Evolutionary conservation across 106 monocot genomes (phyloP), one percentile per base, ranked within the genome.

Genomic region (Dioscorea dumetorum): DNA sequence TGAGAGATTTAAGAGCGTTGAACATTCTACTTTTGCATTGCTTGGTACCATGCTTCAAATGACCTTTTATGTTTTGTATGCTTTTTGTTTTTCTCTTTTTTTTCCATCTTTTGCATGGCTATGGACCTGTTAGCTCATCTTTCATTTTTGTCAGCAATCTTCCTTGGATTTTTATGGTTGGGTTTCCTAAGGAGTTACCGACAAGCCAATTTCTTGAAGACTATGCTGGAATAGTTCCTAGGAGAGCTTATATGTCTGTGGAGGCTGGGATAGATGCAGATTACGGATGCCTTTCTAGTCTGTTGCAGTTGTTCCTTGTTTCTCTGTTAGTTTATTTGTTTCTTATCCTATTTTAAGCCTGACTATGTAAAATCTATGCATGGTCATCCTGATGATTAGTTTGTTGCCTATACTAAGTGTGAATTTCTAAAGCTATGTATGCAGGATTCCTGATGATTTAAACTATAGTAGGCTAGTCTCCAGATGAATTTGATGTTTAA

Each of bases 11-110:
- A 99, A 81, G 73, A 51, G 52, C 50, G 56, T 70, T 24, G 97
- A 99, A 64, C 76, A 99, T 74, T 92, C 90, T 69, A 73, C 69
- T 57, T 32, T 80, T 34, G 92, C 97, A 50, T 73, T 99, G 61
- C 68, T 81, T 78, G 97, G 97, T 57, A 99, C 87, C 50, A 49
- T 99, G 84, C 97, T 99, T 73, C 97, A 99, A 81, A 92, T 93
- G 72, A 81, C 93, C 22, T 99, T 99, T 74, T 90, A 99, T 92
- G 97, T 99, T 86, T 58, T 18, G 22, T 63, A 32, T n/a, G 33
- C 2, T 24, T 48, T 5, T 23, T 0, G 20, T 51, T 4, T 18
- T 4, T 35, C 56, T 65, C 34, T 4, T 54, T 13, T 57, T 49
- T 49, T 19, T 12, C 24, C 24, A 22, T 1, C 16, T 7, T 56